Base-by-base conservation (phyloP, 805 yeast species). In the Lipomyces chichibuensis region DNA sequence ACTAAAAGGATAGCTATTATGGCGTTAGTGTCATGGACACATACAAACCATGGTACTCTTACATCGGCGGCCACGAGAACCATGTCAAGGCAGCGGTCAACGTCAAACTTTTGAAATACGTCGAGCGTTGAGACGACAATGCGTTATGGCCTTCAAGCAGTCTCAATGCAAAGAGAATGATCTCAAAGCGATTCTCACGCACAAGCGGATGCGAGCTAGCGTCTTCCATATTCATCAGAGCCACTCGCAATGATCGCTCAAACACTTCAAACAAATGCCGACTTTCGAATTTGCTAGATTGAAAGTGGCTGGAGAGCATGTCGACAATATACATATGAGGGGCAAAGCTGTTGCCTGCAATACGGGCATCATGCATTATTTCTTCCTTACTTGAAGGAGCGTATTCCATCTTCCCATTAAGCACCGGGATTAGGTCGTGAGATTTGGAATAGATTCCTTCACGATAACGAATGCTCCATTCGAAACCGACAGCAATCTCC, bases 121-220 rank as follows among this genome's bases (percentile, higher is more conserved):
- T 66, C 27, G 81, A 79, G 65, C 83, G 81, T 69, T 83, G 80
- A 1, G 88, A 81, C 1, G 79, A 77, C 59, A 86, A 81, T 64
- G 82, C 81, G 56, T 76, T 72, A 74, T 90, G 91, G 33, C 84
- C 84, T 20, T 79, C 81, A 67, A 90, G 78, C 2, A 92, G 82
- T 59, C 88, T 89, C 62, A 90, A 79, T 0, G 92, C 86, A 73
- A 92, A 87, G 53, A 83, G 78, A 58, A 92, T 81, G 70, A 94
- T 77, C 75, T 91, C 96, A 74, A 89, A 90, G 66, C 98, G 82
- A 7, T 85, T 82, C 67, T 87, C 76, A 68, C 98, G 83, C 0
- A 97, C 86, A 75, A 87, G 87, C 9, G 98, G 96, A 77, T 94
- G 98, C 59, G 84, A 77, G 72, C 96, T 90, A 2, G 95, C 97